Evolutionary conservation across 768 basidiomycete species (phyloP), one percentile per base, ranked within the genome.

Genomic region (Neoboletus subvelutipes): DNA sequence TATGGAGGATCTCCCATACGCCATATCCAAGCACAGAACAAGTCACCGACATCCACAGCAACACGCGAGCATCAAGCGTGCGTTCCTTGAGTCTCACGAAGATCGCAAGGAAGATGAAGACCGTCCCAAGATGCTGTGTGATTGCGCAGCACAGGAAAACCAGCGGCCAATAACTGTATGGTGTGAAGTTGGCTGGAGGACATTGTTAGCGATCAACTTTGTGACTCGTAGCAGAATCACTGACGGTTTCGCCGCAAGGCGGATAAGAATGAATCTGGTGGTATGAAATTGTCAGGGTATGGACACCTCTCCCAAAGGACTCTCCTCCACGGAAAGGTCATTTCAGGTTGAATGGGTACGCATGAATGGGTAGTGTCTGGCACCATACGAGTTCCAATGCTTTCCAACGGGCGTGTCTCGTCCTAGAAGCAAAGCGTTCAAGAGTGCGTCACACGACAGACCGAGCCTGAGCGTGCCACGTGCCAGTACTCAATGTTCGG

Each of bases 261-360:
- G 1, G 87, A 83, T 42, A 95, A 78, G 73, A 97, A 97, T 7
- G 84, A 78, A 7, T 71, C 76, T 41, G 78, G 74, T 8, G 91
- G 88, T 50, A 97, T 86, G 75, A 93, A 85, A 70, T 95, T 94
- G 73, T 97, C 95, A 31, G 91, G 87, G 68, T 81, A 87, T 3
- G 80, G 75, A 69, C 88, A 88, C 52, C 67, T 75, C 71, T 84
- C 87, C 91, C 90, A 94, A n/a, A 94, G 81, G 39, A 87, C 80
- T 64, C 83, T 86, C 69, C 84, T 83, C 89, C 89, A 92, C 64
- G 52, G 61, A 41, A 50, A 34, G 39, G 66, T 68, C 73, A 71
- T 48, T 24, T 29, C 45, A 26, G 36, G 24, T 7, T 36, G 34
- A 36, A 36, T 6, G 15, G 34, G 10, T 15, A 17, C 11, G 34